A percentile compares a stretch with the other conserved stretches of the same genome.
phyloP scores from a whole-genome alignment of 495 filamentous ascomycete genomes.

The Neurospora sp. region DNA sequence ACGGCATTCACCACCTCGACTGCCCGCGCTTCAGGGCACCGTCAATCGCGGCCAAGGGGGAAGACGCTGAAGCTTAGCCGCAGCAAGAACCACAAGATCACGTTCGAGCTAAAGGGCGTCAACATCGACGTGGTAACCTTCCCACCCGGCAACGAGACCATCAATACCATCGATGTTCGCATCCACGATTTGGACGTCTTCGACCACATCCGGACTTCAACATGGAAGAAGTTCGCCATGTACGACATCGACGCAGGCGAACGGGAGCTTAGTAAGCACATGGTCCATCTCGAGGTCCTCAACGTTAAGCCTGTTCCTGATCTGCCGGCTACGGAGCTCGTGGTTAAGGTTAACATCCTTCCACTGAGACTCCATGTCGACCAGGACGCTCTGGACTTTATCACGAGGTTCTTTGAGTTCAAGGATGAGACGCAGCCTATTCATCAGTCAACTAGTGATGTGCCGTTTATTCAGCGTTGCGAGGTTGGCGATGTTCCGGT shows the following conservation, averaged over 20 bases:
- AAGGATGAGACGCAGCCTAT: slow-evolving; percentile 60
- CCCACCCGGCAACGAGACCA: slow-evolving; percentile 67
- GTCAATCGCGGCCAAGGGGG: slow-evolving; percentile 27
- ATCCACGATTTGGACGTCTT: slow-evolving; percentile 81
- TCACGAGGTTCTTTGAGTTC: slow-evolving; percentile 96
- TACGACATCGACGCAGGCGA: slow-evolving; percentile 82
- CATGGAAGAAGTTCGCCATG: slow-evolving; percentile 96
- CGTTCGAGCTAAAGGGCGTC: slow-evolving; percentile 83
- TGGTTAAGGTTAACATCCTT: slow-evolving; percentile 73
- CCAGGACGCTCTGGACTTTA: slow-evolving; percentile 95
- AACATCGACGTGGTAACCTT: slow-evolving; percentile 78
- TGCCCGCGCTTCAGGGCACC: slow-evolving; percentile 35
- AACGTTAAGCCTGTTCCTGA: slow-evolving; percentile 78
- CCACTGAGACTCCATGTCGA: slow-evolving; percentile 92
- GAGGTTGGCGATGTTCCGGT: slow-evolving; percentile 77
- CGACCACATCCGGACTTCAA: slow-evolving; percentile 89
- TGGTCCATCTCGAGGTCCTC: slow-evolving; percentile 81
- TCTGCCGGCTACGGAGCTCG: slow-evolving; percentile 80
- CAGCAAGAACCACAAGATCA: slow-evolving; percentile 88
- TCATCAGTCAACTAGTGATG: slow-evolving; percentile 49
- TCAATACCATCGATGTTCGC: slow-evolving; percentile 76
- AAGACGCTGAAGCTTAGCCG: slow-evolving; percentile 66
- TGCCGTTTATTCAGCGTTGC: slow-evolving; percentile 81
- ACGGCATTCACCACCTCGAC: slow-evolving; percentile 54
- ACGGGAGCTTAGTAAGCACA: slow-evolving; percentile 72